These are phyloP conservation scores for Thelonectria olida DNA, from an alignment of 2,329 filamentous ascomycete genomes.

Conservation along the genomic window DNA sequence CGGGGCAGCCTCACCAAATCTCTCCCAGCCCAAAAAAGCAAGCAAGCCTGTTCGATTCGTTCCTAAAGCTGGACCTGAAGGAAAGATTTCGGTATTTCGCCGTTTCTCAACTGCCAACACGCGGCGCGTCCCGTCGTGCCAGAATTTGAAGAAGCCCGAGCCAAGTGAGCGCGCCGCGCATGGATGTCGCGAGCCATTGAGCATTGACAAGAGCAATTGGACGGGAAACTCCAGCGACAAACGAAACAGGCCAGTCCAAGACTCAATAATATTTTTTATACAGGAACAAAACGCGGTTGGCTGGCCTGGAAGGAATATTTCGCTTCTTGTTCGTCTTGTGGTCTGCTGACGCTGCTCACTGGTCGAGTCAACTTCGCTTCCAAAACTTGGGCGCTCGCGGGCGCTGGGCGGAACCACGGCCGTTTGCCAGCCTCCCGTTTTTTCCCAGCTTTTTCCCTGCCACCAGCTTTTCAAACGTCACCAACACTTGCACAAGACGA, in stretches of 20 bases:
- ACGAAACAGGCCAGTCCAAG: not conserved
- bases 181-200: slow-evolving; percentile 3
- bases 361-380: slow-evolving; percentile 3
- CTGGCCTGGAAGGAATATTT: not conserved
- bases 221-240: not conserved
- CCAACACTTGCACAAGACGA: slow-evolving; percentile 27
- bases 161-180: not conserved
- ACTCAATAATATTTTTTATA: not conserved
- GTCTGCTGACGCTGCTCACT: slow-evolving; percentile 27
- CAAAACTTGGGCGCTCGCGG: slow-evolving; percentile 24
- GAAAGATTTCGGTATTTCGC: not conserved
- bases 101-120: not conserved
- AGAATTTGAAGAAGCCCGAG: not conserved
- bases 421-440: slow-evolving; percentile 34
- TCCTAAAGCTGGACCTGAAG: not conserved
- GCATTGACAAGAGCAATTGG: slow-evolving; percentile 10
- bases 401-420: slow-evolving; percentile 27
- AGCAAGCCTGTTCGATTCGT: not conserved
- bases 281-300: slow-evolving; percentile 7
- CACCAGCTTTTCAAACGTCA: slow-evolving; percentile 45
- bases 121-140: not conserved
- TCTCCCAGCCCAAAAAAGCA: not conserved
- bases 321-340: slow-evolving; percentile 13
- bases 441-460: slow-evolving; percentile 36
- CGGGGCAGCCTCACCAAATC: not conserved